phyloP scores from a whole-genome alignment of 768 basidiomycete species.

The Termitomyces eurrhizus region DNA sequence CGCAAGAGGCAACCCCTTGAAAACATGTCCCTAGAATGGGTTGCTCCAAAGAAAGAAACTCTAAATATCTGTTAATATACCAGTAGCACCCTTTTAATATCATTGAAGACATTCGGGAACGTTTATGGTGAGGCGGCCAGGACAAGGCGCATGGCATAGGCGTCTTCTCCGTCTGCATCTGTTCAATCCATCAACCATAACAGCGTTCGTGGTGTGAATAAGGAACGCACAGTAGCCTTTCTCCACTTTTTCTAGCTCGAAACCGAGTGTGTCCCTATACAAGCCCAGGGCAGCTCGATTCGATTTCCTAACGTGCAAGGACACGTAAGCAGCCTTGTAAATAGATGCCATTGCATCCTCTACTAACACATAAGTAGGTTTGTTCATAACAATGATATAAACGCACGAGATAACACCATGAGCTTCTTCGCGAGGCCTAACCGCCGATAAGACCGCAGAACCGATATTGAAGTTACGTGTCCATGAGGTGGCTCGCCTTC shows the following conservation, averaged over 20 bases:
- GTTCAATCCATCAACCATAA: not conserved
- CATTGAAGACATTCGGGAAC: not conserved
- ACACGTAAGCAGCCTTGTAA: slow-evolving; percentile 84
- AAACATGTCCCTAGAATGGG: not conserved
- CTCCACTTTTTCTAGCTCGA: slow-evolving; percentile 83
- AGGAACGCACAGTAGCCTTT: slow-evolving; percentile 77
- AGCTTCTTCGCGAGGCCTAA: slow-evolving; percentile 92
- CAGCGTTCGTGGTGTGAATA: not conserved
- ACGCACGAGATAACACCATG: slow-evolving; percentile 91
- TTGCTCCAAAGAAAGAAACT: not conserved
- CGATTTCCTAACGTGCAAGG: slow-evolving; percentile 91
- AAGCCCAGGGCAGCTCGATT: slow-evolving; percentile 89
- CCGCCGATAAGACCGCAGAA: slow-evolving; percentile 85
- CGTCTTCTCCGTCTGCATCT: slow-evolving; percentile 97
- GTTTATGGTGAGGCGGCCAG: slow-evolving; percentile 30
- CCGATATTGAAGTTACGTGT: slow-evolving; percentile 96
- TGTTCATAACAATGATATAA: not conserved
- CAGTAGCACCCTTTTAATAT: not conserved
- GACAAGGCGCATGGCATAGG: slow-evolving; percentile 82
- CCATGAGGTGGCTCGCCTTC: slow-evolving; percentile 76
- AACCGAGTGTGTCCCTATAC: slow-evolving; percentile 90
- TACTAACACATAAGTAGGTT: slow-evolving; percentile 24
- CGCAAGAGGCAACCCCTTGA: not conserved
- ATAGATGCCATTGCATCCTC: slow-evolving; percentile 91
- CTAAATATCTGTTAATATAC: slow-evolving; percentile 1